These are phyloP conservation scores for Dactylellina parvicollis DNA, from an alignment of 2,329 filamentous ascomycete genomes.

Conservation along the genomic window DNA sequence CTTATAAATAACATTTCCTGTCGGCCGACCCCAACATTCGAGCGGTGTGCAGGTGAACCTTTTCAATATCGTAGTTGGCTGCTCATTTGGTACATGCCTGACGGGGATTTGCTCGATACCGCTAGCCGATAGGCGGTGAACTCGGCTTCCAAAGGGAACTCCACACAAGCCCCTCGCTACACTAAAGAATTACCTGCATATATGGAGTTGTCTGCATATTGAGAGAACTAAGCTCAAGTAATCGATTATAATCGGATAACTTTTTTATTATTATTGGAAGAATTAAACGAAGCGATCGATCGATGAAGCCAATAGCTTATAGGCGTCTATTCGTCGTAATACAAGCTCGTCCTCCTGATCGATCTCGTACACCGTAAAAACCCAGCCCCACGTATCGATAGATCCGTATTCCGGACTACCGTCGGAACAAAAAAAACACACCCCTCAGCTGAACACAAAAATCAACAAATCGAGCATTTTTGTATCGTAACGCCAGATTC, in stretches of 20 bases:
- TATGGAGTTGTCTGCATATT: not conserved
- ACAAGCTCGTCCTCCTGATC: not conserved
- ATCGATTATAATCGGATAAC: not conserved
- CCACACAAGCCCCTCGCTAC: constrained; percentile 33
- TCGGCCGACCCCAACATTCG: too few species aligned
- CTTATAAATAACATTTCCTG: too few species aligned
- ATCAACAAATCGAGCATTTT: not conserved
- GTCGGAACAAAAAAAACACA: too few species aligned
- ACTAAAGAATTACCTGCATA: constrained; percentile 25
- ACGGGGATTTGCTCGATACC: not conserved
- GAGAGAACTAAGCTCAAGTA: not conserved
- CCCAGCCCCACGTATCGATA: not conserved
- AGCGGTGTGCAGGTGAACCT: too few species aligned
- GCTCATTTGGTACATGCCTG: constrained; percentile 32
- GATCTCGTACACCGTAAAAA: not conserved
- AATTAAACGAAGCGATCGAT: not conserved
- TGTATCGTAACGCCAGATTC: not conserved
- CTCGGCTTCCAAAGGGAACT: constrained; percentile 34
- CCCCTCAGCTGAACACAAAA: too few species aligned
- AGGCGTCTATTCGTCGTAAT: not conserved
- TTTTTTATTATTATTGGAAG: not conserved
- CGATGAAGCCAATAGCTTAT: not conserved
- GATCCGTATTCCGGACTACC: too few species aligned
- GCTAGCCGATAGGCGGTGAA: constrained; percentile 9
- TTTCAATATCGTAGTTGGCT: too few species aligned